Base-by-base conservation (phyloP, 345 rosid species). In the Dovyalis caffra region DNA sequence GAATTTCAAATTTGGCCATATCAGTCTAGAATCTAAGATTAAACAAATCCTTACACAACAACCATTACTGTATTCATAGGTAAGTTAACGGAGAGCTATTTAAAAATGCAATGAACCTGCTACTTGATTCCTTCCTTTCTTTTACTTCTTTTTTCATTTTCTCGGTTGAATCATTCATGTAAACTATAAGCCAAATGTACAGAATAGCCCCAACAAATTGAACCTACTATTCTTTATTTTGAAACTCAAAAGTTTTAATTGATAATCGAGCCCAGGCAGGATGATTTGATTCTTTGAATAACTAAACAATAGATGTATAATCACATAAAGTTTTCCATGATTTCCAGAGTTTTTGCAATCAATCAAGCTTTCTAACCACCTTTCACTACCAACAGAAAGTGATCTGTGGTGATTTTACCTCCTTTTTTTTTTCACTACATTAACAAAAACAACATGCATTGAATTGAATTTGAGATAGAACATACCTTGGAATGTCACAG, bases 401-500 rank as follows among this genome's bases (percentile, higher is more conserved):
- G 16, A 11, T 40, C 15, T 40, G 45, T 40, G 45, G 45, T 40
- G 45, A 40, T 12, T 40, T 11, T 0, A 40, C 1, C 45, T n/a
- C n/a, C n/a, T n/a, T 11, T 11, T 11, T 10, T 11, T 40, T 43
- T 43, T 43, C 47, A 43, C 47, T 43, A 15, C 47, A 43, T 43
- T 12, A 43, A 43, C 47, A 43, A 43, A 43, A 43, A 12, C 1
- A 66, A 23, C 14, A 34, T 25, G 2, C 18, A 3, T 26, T 43
- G 8, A 15, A 32, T 31, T 0, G 6, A 25, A 20, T 21, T 67
- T 31, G 45, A 65, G 23, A 73, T 53, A 56, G 69, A 66, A 32
- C 23, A 47, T 76, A 89, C 92, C 97, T 93, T 18, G 92, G 91
- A 40, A 90, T 81, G 74, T 86, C 80, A 37, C 98, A 92, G 1